Base-by-base conservation (phyloP, 2,329 filamentous ascomycete species). In the Aspergillus sp. region DNA sequence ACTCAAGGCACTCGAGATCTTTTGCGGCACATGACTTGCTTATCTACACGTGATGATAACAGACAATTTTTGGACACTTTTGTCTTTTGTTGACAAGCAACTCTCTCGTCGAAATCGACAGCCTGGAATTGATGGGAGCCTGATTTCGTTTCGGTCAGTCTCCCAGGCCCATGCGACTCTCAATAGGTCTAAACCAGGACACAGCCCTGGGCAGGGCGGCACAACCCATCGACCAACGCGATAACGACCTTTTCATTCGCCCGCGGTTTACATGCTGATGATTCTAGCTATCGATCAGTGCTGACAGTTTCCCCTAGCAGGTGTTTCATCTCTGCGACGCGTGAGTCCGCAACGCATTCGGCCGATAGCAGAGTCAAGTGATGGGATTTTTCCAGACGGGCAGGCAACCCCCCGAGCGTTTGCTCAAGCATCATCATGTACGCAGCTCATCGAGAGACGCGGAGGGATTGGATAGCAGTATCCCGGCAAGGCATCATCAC, bases 21-120 rank as follows among this genome's bases (percentile, higher is more conserved):
- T 48, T 48, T 22, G 19, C 4, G 31, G 47, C 57, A 59, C 34
- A 50, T 59, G 57, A 59, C 30, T 52, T 52, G 52, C 46, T 41
- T 55, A 48, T 55, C 41, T 52, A 28, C 57, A 52, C 50, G 50
- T 59, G 57, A 48, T 9, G 57, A 53, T 53, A 59, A 48, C 11
- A 15, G 5, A 7, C 15, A 3, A 30, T 28, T 54, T 30, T 54
- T 54, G 9, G 31, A 38, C 7, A 8, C 31, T 13, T 38, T 11
- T 38, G 3, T 13, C 31, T 13, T 38, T 38, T 41, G 5, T 13
- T 41, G 34, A 41, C 9, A 41, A 15, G 8, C 34, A 41, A 41
- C 34, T 17, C 34, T 15, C 13, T 41, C 34, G 9, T 38, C 13
- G 34, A 38, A 38, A 38, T 38, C 7, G 34, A 11, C 9, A 15